phyloP scores from a whole-genome alignment of 305 asterid species.

The Euphrasia arctica region DNA sequence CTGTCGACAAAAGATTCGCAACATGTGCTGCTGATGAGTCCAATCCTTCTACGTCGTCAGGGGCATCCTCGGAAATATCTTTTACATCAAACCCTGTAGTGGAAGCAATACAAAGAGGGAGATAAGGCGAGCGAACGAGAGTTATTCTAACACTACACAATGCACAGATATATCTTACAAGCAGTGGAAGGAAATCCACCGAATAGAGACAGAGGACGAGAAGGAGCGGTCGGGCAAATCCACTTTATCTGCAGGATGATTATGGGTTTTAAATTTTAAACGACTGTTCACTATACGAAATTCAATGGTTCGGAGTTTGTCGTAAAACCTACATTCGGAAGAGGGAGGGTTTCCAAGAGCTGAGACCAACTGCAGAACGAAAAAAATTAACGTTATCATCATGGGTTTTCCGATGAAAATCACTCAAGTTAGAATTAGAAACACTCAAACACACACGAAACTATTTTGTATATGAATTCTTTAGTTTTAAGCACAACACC shows the following conservation, averaged over 20 bases:
- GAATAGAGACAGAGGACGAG: slow-evolving; percentile 66
- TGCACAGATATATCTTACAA: slow-evolving; percentile 43
- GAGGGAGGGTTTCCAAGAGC: slow-evolving; percentile 71
- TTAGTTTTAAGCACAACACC: background rate
- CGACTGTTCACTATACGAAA: slow-evolving; percentile 1
- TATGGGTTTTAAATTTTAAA: slow-evolving; percentile 22
- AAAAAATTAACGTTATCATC: slow-evolving; percentile 22
- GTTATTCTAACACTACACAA: background rate
- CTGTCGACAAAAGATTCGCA: slow-evolving; percentile 75
- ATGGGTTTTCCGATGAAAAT: background rate
- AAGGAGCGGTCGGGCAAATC: slow-evolving; percentile 95
- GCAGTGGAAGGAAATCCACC: slow-evolving; percentile 92
- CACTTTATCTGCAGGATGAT: slow-evolving; percentile 62
- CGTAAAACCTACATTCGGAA: slow-evolving; percentile 55
- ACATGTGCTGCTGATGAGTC: slow-evolving; percentile 82
- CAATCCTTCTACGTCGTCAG: slow-evolving; percentile 72
- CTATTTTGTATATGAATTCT: background rate
- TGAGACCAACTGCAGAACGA: slow-evolving; percentile 68
- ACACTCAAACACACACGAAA: background rate
- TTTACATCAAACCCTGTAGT: slow-evolving; percentile 77
- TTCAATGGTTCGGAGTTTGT: background rate
- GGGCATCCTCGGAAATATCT: slow-evolving; percentile 59
- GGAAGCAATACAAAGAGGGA: background rate
- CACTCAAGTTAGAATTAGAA: background rate
- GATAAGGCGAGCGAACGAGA: too few relatives aligned